These are phyloP conservation scores for Keqinozyma sinolaborantium DNA, from an alignment of 1,139 yeast species.

Conservation along the genomic window DNA sequence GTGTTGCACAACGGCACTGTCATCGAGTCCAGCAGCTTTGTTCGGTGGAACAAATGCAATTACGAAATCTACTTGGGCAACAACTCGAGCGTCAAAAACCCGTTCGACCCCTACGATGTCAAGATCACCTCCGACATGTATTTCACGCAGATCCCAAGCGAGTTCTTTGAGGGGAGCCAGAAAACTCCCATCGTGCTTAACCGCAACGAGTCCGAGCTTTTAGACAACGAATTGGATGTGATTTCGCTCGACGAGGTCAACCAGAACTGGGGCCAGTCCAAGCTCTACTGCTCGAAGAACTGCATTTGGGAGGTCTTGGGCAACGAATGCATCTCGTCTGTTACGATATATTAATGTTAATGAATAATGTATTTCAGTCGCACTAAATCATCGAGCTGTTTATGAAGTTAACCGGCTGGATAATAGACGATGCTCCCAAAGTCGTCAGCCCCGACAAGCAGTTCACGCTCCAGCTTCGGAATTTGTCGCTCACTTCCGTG, in stretches of 20 bases:
- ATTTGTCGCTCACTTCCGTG: slow-evolving; percentile 27
- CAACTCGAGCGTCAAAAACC: slow-evolving; percentile 2
- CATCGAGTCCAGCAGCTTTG: slow-evolving; percentile 44
- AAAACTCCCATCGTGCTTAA: slow-evolving; percentile 43
- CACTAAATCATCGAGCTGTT: too few relatives aligned
- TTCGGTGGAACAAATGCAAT: slow-evolving; percentile 47
- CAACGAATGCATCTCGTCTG: slow-evolving; percentile 12
- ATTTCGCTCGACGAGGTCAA: slow-evolving; percentile 13
- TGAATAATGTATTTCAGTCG: not conserved
- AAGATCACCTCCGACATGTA: slow-evolving; percentile 26
- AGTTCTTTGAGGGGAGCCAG: slow-evolving; percentile 9
- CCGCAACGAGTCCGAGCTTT: slow-evolving; percentile 47
- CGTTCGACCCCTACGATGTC: slow-evolving; percentile 10
- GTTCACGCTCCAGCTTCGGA: slow-evolving; percentile 33
- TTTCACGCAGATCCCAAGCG: slow-evolving; percentile 28
- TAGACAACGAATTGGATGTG: slow-evolving; percentile 37
- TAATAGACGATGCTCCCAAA: slow-evolving; percentile 28
- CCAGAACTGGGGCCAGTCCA: slow-evolving; percentile 52
- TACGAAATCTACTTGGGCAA: slow-evolving; percentile 25
- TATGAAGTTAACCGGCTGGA: slow-evolving; percentile 38
- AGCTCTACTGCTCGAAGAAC: slow-evolving; percentile 40
- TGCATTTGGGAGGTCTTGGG: slow-evolving; percentile 55
- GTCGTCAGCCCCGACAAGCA: slow-evolving; percentile 35
- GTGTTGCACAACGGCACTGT: slow-evolving; percentile 50
- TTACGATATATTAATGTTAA: slow-evolving; percentile 8